These are phyloP conservation scores for Stephania japonica DNA, from an alignment of 164 flowering plant genomes.

Conservation along the genomic window DNA sequence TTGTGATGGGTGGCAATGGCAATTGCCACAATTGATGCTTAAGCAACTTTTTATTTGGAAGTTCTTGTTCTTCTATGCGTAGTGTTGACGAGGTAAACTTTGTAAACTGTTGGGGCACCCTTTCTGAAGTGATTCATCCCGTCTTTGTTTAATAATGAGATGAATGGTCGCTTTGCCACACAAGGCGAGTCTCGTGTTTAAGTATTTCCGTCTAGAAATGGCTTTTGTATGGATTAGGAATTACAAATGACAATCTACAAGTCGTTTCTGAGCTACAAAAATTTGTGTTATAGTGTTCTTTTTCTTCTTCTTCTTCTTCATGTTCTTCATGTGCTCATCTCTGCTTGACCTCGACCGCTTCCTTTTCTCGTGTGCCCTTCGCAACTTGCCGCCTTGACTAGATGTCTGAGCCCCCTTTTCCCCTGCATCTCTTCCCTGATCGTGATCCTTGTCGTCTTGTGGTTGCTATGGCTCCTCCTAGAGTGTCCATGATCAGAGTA, in stretches of 20 bases:
- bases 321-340: conserved; percentile 72
- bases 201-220: no score
- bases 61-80: not conserved
- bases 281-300: conserved; percentile 16
- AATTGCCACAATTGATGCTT: not conserved
- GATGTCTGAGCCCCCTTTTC: conserved; percentile 67
- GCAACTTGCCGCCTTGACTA: conserved; percentile 33
- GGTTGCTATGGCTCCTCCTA: conserved; percentile 54
- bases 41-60: not conserved
- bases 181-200: no score
- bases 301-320: conserved; percentile 44
- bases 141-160: not conserved
- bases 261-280: no score
- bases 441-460: conserved; percentile 36
- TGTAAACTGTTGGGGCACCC: not conserved
- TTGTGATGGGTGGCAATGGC: not conserved
- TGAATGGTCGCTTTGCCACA: not conserved
- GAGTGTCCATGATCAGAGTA: no score
- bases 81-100: not conserved
- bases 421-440: conserved; percentile 16
- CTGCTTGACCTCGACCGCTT: conserved; percentile 66
- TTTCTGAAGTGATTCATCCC: not conserved
- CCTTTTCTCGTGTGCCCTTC: conserved; percentile 13
- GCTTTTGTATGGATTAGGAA: no score
- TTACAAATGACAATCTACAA: no score